Evolutionary conservation across 371 early-diverging fungal species (phyloP), one percentile per base, ranked within the genome.

Genomic region (Cokeromyces recurvatus): DNA sequence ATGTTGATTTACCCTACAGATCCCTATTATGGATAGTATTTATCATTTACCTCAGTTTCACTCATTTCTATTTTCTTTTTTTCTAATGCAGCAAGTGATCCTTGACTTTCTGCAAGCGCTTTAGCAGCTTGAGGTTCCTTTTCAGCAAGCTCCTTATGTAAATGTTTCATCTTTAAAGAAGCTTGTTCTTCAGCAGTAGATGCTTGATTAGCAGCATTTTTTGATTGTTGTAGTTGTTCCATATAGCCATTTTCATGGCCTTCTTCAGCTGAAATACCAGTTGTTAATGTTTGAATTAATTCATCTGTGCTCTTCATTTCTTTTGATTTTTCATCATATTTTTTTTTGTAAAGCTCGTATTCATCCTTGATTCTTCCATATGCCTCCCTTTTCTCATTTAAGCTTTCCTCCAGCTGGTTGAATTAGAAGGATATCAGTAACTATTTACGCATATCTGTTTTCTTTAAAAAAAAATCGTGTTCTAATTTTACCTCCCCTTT

Each of bases 211-310:
- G 72, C 74, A 11, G 64, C 68, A 44, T 73, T 75, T 52, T 82
- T 87, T 27, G 84, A 77, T 31, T 77, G 74, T 58, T 89, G 88
- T 8, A 98, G 62, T 57, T 95, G 96, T 56, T 95, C 90, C 83
- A 89, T 82, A 52, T 93, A 98, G 0, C 97, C 95, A 55, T 85
- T 90, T 50, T 95, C 94, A 44, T 89, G 86, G 3, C 95, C 95
- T 62, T 92, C 91, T 44, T 87, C 81, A 1, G 91, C 85, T 2
- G 96, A 78, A 15, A 97, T 68, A 25, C 98, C 98, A 0, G 97
- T 97, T 0, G 92, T 89, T 17, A 98, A 74, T 1, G 94, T 89
- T 55, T 94, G 92, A 10, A 96, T 62, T 25, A 98, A 71, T 48
- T 94, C 90, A 32, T 95, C 92, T 15, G 78, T 73, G 55, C 77